phyloP scores from a whole-genome alignment of 805 yeast genomes.

The Henningerozyma blattae region DNA sequence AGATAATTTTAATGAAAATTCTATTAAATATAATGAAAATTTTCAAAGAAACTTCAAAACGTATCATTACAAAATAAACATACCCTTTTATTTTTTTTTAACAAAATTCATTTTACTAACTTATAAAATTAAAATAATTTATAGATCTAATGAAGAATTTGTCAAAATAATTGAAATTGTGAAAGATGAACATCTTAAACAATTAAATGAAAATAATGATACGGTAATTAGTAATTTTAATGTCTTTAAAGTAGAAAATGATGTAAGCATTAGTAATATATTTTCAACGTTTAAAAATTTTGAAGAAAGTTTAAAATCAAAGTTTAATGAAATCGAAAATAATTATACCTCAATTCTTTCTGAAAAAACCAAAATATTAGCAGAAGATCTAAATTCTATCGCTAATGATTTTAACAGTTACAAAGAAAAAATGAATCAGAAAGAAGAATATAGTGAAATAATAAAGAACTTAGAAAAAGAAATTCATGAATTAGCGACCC shows the following conservation, averaged over 20 bases:
- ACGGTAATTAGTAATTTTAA: background rate
- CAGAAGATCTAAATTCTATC: constrained; percentile 2
- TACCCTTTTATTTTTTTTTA: too few species aligned
- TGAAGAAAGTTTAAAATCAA: background rate
- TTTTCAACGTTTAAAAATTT: background rate
- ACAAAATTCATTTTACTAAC: too few species aligned
- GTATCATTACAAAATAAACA: too few species aligned
- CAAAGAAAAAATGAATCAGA: constrained; percentile 4
- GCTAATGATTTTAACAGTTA: too few species aligned
- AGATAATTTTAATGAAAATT: background rate
- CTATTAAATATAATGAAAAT: background rate
- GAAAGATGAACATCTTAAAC: background rate
- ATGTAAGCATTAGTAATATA: background rate
- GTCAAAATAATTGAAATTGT: background rate
- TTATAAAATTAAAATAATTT: too few species aligned
- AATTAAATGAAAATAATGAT: background rate
- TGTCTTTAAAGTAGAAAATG: too few species aligned
- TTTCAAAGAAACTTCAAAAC: too few species aligned
- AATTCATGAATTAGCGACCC: constrained; percentile 12
- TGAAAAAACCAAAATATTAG: background rate
- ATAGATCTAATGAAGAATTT: background rate
- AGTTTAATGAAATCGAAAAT: background rate
- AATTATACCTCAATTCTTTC: background rate
- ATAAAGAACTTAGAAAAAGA: constrained; percentile 11
- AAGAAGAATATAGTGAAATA: constrained; percentile 9